Evolutionary conservation across 768 basidiomycete species (phyloP), one percentile per base, ranked within the genome.

Genomic region (Neoboletus brunneissimus): DNA sequence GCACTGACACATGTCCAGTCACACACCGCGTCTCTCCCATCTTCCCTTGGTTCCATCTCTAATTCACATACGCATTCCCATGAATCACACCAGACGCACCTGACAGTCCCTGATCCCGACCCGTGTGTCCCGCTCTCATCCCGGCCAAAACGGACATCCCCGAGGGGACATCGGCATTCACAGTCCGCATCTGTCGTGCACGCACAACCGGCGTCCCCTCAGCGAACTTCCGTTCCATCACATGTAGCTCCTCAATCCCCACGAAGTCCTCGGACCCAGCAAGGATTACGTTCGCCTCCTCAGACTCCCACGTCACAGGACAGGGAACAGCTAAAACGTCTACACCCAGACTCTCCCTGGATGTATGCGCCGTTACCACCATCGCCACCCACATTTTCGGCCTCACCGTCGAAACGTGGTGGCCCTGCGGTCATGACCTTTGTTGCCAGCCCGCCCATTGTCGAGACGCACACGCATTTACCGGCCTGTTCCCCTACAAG

Each of bases 21-120:
- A 15, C 61, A 60, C 56, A 56, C 63, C 38, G 60, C 56, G 4
- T 71, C 70, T 3, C 69, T 63, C 10, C 56, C 64, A 1, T 72
- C 70, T 15, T 72, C 72, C n/a, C 55, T 70, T 23, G 61, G 64
- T 16, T 72, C 70, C n/a, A 57, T 64, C 18, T 65, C 67, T 12
- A 64, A 64, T 48, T 64, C 59, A 23, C 65, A 41, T 5, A 20
- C 65, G 25, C 47, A 61, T 32, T 71, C 71, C 5, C 61, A 61
- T 18, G 66, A 67, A 22, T 72, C 72, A 2, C 66, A 70, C 34
- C 68, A 62, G 22, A 62, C 66, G 0, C 64, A 61, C 25, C 18
- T 60, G 27, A 65, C 67, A 7, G n/a, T 56, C 5, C 70, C 63
- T 6, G 70, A 68, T 9, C 34, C 55, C n/a, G 61, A 64, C 4